Evolutionary conservation across 306 rosid species (phyloP).

Genomic region (Pyrus betulifolia): DNA sequence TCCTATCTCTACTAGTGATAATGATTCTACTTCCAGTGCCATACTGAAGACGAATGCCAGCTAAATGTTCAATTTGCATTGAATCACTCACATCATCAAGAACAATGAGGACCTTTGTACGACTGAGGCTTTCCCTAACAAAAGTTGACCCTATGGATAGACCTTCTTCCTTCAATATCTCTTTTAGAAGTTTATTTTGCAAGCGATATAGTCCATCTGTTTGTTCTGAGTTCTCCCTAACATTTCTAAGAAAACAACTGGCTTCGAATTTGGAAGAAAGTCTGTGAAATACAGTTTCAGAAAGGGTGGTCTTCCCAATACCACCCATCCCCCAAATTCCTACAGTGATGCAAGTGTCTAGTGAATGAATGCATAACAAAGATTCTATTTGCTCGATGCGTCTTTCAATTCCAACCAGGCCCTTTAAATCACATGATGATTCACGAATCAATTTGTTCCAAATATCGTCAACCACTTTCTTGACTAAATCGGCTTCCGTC

Average conservation of each 20-base stretch:
- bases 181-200: no score
- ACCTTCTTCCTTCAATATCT: no score
- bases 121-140: no score
- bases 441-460: not conserved
- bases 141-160: no score
- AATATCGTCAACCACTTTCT: not conserved
- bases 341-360: not conserved
- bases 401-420: conserved; percentile 1
- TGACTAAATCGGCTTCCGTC: not conserved
- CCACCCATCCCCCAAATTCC: conserved; percentile 28
- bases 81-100: no score
- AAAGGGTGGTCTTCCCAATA: not conserved
- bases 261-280: not conserved
- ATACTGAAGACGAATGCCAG: no score
- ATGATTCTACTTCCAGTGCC: no score
- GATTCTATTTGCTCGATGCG: not conserved
- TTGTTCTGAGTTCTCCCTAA: not conserved
- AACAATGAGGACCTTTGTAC: no score
- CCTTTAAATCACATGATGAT: not conserved
- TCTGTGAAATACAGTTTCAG: not conserved
- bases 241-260: not conserved
- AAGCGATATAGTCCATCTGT: no score
- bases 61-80: no score
- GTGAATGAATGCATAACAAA: not conserved
- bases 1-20: no score